Conservation (phyloP, 2,329 filamentous ascomycete species). For the Fusarium longipes region DNA sequence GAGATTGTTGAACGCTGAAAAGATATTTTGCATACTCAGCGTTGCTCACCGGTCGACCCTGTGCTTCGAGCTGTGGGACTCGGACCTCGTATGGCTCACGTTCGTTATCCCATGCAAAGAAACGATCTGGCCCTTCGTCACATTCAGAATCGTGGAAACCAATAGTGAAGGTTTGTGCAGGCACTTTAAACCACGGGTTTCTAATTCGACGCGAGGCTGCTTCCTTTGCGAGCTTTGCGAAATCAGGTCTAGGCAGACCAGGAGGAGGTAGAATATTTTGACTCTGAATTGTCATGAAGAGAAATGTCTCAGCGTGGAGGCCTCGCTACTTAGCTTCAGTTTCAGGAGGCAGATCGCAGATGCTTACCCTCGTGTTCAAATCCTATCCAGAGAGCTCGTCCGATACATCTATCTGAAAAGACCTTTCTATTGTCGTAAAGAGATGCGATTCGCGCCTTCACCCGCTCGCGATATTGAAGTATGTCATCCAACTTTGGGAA, state of each 20-base stretch:
- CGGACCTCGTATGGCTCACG: constrained; percentile 18
- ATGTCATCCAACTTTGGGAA: constrained; percentile 19
- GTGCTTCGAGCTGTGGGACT: not conserved
- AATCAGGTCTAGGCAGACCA: not conserved
- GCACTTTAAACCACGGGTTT: constrained; percentile 12
- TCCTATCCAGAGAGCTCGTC: constrained; percentile 30
- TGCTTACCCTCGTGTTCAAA: constrained; percentile 31
- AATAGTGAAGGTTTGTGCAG: not conserved
- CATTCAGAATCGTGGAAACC: constrained; percentile 19
- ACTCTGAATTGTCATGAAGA: constrained; percentile 34
- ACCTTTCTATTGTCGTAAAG: constrained; percentile 7
- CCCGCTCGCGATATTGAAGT: constrained; percentile 19
- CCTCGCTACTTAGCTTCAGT: not conserved
- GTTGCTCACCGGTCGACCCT: constrained; percentile 27
- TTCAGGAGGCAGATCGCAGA: rapidly evolving
- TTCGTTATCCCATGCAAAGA: constrained; percentile 37
- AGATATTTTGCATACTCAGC: constrained; percentile 22
- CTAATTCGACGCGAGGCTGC: constrained; percentile 3
- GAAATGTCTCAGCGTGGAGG: constrained; percentile 29
- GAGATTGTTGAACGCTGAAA: not conserved
- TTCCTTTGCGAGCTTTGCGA: constrained; percentile 19
- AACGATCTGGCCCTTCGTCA: constrained; percentile 10
- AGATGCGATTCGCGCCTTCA: constrained; percentile 6
- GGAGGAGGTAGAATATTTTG: not conserved
- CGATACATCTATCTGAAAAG: constrained; percentile 1